Base-by-base conservation (phyloP, 768 basidiomycete genomes). In the Hysterangium stoloniferum region DNA sequence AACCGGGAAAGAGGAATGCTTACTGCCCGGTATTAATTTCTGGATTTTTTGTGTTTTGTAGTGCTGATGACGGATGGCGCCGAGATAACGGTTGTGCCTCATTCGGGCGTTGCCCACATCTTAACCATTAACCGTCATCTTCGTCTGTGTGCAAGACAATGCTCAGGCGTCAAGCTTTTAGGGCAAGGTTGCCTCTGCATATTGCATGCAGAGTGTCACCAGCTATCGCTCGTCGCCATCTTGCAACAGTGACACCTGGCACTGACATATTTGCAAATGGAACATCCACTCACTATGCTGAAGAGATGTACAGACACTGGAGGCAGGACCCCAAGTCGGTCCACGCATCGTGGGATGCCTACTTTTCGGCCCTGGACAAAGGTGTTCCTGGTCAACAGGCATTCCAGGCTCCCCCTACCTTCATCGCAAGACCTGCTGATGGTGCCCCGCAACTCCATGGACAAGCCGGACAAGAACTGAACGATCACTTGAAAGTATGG, bases 271-370 rank as follows among this genome's bases (percentile, higher is more conserved):
- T 97, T 65, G 94, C 93, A 11, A 95, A 90, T 52, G 93, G 92
- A 35, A 93, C 86, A 35, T 97, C 96, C 68, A 75, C 91, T 20
- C 93, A 95, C 72, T 98, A 98, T 64, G 86, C 86, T 17, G 94
- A 89, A 60, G 91, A 95, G 68, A 97, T 97, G 95, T 97, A 95
- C 70, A 79, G 81, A 57, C 80, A 84, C 58, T 92, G 89, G 90
- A 78, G 77, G 66, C 77, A 88, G 70, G 91, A 99, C 67, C 89
- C 92, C 36, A 77, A 79, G 55, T 84, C 87, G 19, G 96, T 99
- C 0, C 96, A 99, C 71, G 73, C 79, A 0, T 96, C 93, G 4
- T 99, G 96, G 96, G 77, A 86, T 54, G 77, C 82, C 45, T 99
- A 99, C 70, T 99, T 99, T 63, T 77, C 83, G 3, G 95, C 90